Evolutionary conservation across 2,329 filamentous ascomycete species (phyloP).

Genomic region (Podosphaera xanthii): DNA sequence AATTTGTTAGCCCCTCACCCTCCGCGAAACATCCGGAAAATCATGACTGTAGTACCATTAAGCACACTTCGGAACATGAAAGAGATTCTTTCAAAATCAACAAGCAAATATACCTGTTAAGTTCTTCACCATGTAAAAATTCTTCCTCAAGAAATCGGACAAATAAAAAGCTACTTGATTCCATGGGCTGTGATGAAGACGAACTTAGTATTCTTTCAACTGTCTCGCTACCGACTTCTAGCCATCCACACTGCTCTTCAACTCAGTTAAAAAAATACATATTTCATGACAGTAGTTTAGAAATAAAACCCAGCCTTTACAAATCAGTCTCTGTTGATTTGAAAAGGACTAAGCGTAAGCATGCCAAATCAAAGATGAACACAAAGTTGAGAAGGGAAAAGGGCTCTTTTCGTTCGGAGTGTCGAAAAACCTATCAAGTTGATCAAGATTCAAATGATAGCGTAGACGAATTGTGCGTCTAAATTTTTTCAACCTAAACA

Average conservation of each 20-base stretch:
- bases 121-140: neutral
- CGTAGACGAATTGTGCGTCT: conserved; percentile 1
- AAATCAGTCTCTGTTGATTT: neutral
- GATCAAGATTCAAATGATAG: neutral
- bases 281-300: neutral
- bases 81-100: neutral
- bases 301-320: neutral
- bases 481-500: neutral
- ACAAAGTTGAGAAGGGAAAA: neutral
- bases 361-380: neutral
- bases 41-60: neutral
- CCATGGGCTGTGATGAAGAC: neutral
- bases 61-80: neutral
- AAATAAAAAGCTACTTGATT: neutral
- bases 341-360: neutral
- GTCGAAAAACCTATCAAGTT: neutral
- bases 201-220: neutral
- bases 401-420: neutral
- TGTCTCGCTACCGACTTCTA: neutral
- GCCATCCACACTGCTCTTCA: neutral
- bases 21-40: neutral
- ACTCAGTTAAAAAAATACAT: neutral
- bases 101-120: neutral
- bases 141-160: neutral
- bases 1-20: neutral